Conservation (phyloP, 257 asterid genomes). For the Asclepias syriaca region DNA sequence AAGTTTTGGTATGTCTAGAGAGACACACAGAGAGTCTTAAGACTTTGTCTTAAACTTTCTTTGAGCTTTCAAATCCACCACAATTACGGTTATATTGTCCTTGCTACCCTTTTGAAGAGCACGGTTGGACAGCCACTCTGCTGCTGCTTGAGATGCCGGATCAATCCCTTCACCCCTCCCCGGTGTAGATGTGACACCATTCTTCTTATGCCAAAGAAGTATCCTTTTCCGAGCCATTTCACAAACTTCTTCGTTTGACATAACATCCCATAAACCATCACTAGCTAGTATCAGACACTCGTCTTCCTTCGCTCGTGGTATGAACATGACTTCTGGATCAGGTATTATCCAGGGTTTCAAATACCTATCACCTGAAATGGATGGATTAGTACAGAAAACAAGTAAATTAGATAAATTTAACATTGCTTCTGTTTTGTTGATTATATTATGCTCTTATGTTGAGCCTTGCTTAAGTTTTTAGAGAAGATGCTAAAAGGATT, state of each 20-base stretch:
- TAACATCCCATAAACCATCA: constrained; percentile 93
- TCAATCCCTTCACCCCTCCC: constrained; percentile 76
- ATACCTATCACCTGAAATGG: constrained; percentile 73
- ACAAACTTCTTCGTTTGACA: constrained; percentile 84
- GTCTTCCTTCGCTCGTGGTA: constrained; percentile 68
- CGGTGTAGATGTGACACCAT: constrained; percentile 33
- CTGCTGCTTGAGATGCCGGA: constrained; percentile 96
- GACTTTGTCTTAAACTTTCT: constrained; percentile 57
- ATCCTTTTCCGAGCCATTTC: constrained; percentile 76
- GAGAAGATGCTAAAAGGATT: too few relatives aligned
- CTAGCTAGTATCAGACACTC: constrained; percentile 82
- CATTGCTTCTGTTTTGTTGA: too few relatives aligned
- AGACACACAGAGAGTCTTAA: constrained; percentile 7
- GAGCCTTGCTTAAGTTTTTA: too few relatives aligned
- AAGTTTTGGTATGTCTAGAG: constrained; percentile 15
- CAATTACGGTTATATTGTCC: constrained; percentile 75
- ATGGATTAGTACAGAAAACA: constrained; percentile 1
- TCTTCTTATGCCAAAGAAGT: constrained; percentile 69
- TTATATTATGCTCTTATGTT: too few relatives aligned
- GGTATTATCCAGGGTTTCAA: constrained; percentile 90
- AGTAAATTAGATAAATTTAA: too few relatives aligned
- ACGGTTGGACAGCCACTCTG: constrained; percentile 72
- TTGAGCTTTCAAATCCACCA: constrained; percentile 78
- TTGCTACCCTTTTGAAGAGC: constrained; percentile 91
- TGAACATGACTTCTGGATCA: constrained; percentile 73